phyloP scores from a whole-genome alignment of 176 grass and related monocot species.

The Carex scoparia region DNA sequence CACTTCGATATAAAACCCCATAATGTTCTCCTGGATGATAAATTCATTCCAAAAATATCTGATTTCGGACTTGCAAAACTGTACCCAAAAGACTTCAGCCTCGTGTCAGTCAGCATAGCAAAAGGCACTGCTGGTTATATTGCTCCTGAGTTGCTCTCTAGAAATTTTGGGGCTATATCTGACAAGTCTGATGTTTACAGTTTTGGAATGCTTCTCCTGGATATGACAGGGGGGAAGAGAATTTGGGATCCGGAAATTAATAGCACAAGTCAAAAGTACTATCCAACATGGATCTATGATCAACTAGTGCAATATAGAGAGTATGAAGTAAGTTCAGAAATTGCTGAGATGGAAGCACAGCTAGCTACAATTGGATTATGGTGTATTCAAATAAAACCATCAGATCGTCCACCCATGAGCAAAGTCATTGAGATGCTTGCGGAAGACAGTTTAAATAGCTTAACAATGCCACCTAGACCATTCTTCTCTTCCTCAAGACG shows the following conservation, averaged over 20 bases:
- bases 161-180: slow-evolving; percentile 39
- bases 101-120: slow-evolving; percentile 23
- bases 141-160: slow-evolving; percentile 45
- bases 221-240: slow-evolving; percentile 31
- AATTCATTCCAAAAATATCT: slow-evolving; percentile 41
- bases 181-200: slow-evolving; percentile 44
- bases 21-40: slow-evolving; percentile 34
- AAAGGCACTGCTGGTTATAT: slow-evolving; percentile 46
- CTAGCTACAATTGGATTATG: slow-evolving; percentile 26
- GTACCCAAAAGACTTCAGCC: slow-evolving; percentile 31
- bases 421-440: slow-evolving; percentile 43
- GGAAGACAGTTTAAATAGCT: background rate
- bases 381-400: slow-evolving; percentile 40
- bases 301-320: background rate
- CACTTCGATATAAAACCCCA: slow-evolving; percentile 62
- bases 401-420: slow-evolving; percentile 18
- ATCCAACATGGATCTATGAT: slow-evolving; percentile 38
- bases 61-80: slow-evolving; percentile 56
- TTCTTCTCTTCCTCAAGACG: slow-evolving; percentile 24
- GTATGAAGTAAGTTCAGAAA: background rate
- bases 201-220: slow-evolving; percentile 43
- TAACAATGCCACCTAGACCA: slow-evolving; percentile 25
- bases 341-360: slow-evolving; percentile 34
- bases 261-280: slow-evolving; percentile 22
- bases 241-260: background rate